Percentiles rank a stretch among this genome's conserved stretches.
Conservation (phyloP, 331 rosid species). For the Arachis monticola region DNA sequence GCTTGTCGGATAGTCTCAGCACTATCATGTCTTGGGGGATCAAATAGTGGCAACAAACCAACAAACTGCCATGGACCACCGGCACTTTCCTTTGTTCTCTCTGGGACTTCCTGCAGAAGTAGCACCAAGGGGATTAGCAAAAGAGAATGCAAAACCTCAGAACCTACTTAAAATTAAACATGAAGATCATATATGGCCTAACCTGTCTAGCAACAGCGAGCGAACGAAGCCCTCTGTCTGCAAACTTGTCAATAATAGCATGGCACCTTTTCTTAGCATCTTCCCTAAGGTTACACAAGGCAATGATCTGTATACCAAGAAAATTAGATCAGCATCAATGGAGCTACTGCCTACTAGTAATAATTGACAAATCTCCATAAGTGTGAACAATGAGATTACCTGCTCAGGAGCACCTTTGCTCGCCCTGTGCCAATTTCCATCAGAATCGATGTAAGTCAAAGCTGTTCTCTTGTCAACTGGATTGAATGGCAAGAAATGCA, state of each 20-base stretch:
- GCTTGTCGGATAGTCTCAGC: conserved; percentile 97
- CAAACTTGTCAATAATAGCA: conserved; percentile 84
- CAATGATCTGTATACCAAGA: conserved; percentile 61
- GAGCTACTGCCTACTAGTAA: background rate
- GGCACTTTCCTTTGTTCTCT: conserved; percentile 68
- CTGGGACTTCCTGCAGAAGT: conserved; percentile 81
- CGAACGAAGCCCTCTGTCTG: conserved; percentile 97
- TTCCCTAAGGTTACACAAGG: conserved; percentile 81
- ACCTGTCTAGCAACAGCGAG: conserved; percentile 98
- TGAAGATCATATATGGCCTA: conserved; percentile 7
- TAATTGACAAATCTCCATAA: conserved; percentile 17
- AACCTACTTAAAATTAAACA: conserved; percentile 16
- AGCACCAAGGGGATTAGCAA: conserved; percentile 3
- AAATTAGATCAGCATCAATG: conserved; percentile 24
- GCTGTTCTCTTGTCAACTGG: conserved; percentile 99
- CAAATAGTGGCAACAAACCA: conserved; percentile 90
- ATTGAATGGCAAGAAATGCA: conserved; percentile 93
- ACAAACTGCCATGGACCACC: conserved; percentile 96
- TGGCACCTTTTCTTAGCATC: conserved; percentile 78
- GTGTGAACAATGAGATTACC: conserved; percentile 48
- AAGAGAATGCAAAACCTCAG: background rate
- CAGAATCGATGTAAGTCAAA: conserved; percentile 81
- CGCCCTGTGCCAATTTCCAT: conserved; percentile 90
- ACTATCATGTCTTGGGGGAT: conserved; percentile 97
- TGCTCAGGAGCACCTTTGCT: conserved; percentile 99